phyloP scores from a whole-genome alignment of 495 filamentous ascomycete species.

The Penicillium mononematosum region DNA sequence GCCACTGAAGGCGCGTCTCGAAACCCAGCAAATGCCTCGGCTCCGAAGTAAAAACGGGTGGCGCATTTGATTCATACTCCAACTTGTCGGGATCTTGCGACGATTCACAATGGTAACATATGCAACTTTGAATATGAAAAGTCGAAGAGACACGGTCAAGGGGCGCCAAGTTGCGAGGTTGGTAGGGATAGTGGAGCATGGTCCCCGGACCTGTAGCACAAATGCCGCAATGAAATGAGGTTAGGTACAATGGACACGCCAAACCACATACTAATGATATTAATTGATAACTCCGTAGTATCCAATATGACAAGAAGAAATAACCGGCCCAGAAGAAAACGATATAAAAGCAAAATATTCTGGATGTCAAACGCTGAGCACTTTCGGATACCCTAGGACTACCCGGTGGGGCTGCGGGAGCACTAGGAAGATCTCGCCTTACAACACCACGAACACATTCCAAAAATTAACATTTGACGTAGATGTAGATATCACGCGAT shows the following conservation, averaged over 20 bases:
- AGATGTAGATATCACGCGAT: background rate
- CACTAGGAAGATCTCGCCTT: background rate
- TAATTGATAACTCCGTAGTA: background rate
- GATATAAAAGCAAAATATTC: background rate
- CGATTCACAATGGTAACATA: background rate
- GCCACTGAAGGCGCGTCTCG: conserved; percentile 2
- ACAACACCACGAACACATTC: background rate
- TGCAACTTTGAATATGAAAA: background rate
- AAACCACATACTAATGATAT: background rate
- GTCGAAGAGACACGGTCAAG: background rate
- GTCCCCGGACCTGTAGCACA: conserved; percentile 10
- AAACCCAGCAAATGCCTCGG: background rate
- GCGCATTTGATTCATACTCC: background rate
- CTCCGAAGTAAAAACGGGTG: background rate
- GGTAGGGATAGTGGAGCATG: background rate
- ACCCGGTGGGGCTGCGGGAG: conserved; percentile 1
- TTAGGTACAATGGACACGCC: background rate
- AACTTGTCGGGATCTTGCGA: background rate
- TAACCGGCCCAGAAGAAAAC: background rate
- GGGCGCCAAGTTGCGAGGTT: background rate
- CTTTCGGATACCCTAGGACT: background rate
- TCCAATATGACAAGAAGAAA: background rate
- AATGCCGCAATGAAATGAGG: conserved; percentile 5
- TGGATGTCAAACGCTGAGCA: background rate
- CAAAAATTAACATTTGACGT: background rate